Conservation (phyloP, 192 early-diverging fungal genomes). For the Umbelopsis sp. region DNA sequence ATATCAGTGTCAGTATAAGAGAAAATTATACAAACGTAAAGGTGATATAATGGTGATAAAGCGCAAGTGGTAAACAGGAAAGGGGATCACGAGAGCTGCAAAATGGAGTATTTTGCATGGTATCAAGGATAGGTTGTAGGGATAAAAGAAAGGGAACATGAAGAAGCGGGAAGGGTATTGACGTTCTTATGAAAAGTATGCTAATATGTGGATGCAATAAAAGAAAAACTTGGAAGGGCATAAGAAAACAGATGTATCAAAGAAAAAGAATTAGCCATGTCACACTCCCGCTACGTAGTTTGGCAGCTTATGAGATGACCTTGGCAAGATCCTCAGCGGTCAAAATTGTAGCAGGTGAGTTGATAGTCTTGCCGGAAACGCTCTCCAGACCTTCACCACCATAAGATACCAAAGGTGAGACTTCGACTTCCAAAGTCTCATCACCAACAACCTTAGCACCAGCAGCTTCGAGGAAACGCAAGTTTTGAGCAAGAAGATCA, state of each 20-base stretch:
- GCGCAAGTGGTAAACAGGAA: background rate
- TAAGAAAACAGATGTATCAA: background rate
- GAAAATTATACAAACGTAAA: slow-evolving; percentile 13
- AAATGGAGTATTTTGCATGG: slow-evolving; percentile 12
- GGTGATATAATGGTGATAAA: slow-evolving; percentile 18
- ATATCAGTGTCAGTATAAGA: slow-evolving; percentile 7
- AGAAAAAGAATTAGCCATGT: background rate
- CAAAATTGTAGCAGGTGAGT: slow-evolving; percentile 23
- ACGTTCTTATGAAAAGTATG: slow-evolving; percentile 3
- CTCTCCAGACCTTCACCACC: slow-evolving; percentile 84
- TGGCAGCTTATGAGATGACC: slow-evolving; percentile 13
- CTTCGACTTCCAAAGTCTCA: slow-evolving; percentile 63
- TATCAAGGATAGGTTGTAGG: slow-evolving; percentile 2
- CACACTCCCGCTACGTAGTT: background rate
- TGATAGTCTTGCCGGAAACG: slow-evolving; percentile 59
- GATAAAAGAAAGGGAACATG: background rate
- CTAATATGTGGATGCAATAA: slow-evolving; percentile 17
- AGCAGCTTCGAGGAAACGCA: slow-evolving; percentile 74
- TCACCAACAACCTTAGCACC: slow-evolving; percentile 67
- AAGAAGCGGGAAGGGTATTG: background rate
- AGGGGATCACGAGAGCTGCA: slow-evolving; percentile 14
- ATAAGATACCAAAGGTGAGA: slow-evolving; percentile 82
- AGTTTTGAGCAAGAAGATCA: slow-evolving; percentile 76
- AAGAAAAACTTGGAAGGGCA: background rate
- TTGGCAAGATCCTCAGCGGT: slow-evolving; percentile 20